A percentile compares a stretch with the other conserved stretches of the same genome.
Conservation (phyloP, 768 basidiomycete genomes). For the Pisolithus microcarpus region DNA sequence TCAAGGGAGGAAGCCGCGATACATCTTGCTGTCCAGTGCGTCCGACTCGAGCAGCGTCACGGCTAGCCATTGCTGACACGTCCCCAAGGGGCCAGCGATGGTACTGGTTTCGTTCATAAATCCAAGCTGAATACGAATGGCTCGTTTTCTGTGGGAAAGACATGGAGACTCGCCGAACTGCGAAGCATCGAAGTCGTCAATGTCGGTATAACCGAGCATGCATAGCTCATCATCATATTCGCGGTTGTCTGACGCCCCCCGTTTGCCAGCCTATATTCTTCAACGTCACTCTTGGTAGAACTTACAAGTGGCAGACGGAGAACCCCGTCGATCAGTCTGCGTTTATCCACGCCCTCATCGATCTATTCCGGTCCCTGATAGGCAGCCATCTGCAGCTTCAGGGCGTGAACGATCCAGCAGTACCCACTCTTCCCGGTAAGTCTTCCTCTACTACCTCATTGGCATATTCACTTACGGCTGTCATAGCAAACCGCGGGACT, state of each 20-base stretch:
- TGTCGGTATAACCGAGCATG: slow-evolving; percentile 39
- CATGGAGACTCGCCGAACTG: slow-evolving; percentile 84
- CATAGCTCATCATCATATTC: slow-evolving; percentile 6
- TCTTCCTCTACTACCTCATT: background rate
- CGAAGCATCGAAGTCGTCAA: slow-evolving; percentile 67
- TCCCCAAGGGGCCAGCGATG: slow-evolving; percentile 49
- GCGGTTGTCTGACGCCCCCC: slow-evolving; percentile 9
- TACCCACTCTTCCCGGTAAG: slow-evolving; percentile 24
- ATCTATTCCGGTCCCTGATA: slow-evolving; percentile 48
- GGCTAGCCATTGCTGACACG: background rate
- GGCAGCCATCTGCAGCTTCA: slow-evolving; percentile 48
- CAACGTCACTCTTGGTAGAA: slow-evolving; percentile 80
- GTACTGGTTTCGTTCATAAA: slow-evolving; percentile 81
- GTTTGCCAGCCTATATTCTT: slow-evolving; percentile 50
- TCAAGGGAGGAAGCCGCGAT: slow-evolving; percentile 76
- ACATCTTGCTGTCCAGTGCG: slow-evolving; percentile 86
- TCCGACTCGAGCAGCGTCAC: slow-evolving; percentile 11
- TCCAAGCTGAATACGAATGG: slow-evolving; percentile 94
- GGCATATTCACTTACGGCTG: background rate
- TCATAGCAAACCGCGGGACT: slow-evolving; percentile 10
- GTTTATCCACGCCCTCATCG: slow-evolving; percentile 64
- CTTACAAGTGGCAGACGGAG: slow-evolving; percentile 89
- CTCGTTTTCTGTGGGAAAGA: slow-evolving; percentile 94
- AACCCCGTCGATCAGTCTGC: slow-evolving; percentile 57
- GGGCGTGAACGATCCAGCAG: slow-evolving; percentile 44